These are phyloP conservation scores for Betula pendula DNA, from an alignment of 306 rosid genomes.

Conservation along the genomic window DNA sequence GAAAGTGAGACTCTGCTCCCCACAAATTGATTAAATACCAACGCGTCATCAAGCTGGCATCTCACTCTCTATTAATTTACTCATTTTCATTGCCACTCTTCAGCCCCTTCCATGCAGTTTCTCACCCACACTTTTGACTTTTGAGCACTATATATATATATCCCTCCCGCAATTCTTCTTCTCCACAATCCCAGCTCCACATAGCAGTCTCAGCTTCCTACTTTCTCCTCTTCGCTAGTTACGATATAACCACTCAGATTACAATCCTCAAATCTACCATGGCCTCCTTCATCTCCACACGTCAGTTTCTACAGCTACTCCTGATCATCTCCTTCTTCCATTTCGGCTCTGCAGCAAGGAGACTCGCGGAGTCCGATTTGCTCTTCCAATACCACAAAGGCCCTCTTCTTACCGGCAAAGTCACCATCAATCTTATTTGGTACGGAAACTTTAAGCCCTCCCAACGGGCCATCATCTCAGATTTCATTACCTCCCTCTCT, in stretches of 20 bases:
- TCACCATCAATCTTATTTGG: conserved; percentile 68
- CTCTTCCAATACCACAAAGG: conserved; percentile 77
- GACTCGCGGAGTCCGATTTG: conserved; percentile 28
- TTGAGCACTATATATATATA: conserved; percentile 34
- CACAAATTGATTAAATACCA: neutral
- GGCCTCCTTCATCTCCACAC: conserved; percentile 34
- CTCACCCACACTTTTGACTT: neutral
- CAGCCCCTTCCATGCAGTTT: neutral
- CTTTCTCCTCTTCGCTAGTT: too few species aligned
- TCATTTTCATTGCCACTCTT: conserved; percentile 4
- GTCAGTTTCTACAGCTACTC: conserved; percentile 9
- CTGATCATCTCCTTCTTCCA: conserved; percentile 34
- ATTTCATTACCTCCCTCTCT: conserved; percentile 63
- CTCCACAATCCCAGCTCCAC: neutral
- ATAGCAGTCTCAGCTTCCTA: neutral
- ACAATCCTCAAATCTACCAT: conserved; percentile 9
- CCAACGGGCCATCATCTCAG: conserved; percentile 56
- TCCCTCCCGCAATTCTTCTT: neutral
- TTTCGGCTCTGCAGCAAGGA: conserved; percentile 45
- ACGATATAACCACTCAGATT: neutral
- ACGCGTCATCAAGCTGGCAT: conserved; percentile 51
- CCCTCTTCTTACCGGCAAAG: conserved; percentile 52
- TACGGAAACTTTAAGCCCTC: conserved; percentile 70
- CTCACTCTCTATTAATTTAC: neutral
- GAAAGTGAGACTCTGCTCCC: neutral